A percentile compares a stretch with the other conserved stretches of the same genome.
These are phyloP conservation scores for Ophioceras dolichostomum DNA, from an alignment of 2,329 filamentous ascomycete species.

Conservation along the genomic window DNA sequence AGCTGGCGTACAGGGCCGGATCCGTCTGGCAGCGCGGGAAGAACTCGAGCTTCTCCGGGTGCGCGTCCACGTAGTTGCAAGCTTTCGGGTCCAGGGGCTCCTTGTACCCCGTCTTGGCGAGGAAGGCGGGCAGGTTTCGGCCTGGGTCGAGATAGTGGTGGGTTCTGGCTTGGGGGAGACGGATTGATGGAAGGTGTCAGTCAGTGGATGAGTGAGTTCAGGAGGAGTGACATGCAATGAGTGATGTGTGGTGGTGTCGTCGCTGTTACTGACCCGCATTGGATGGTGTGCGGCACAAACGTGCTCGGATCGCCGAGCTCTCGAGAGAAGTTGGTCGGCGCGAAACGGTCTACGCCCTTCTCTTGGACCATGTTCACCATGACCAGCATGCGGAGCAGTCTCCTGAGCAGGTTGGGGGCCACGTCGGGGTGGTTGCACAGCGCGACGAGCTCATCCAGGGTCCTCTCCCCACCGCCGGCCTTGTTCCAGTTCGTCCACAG, in stretches of 20 bases:
- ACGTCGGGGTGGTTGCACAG: slow-evolving; percentile 12
- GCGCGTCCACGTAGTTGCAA: slow-evolving; percentile 13
- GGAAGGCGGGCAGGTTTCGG: slow-evolving; percentile 18
- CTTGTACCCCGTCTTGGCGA: slow-evolving; percentile 18
- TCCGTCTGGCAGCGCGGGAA: slow-evolving; percentile 18
- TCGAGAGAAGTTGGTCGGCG: slow-evolving; percentile 17
- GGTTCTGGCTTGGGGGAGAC: slow-evolving; percentile 8
- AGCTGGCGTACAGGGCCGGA: slow-evolving; percentile 15
- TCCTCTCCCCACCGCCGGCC: slow-evolving; percentile 14
- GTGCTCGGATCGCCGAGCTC: slow-evolving; percentile 18
- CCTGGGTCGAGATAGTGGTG: slow-evolving; percentile 17
- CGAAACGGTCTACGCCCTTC: slow-evolving; percentile 14
- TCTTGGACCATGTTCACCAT: slow-evolving; percentile 19
- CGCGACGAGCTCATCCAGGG: slow-evolving; percentile 14
- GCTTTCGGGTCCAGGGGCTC: slow-evolving; percentile 15
- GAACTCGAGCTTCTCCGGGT: slow-evolving; percentile 18
- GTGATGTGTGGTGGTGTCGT: too few species aligned
- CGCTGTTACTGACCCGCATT: slow-evolving; percentile 16
- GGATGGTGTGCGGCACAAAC: slow-evolving; percentile 15
- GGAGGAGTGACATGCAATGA: too few species aligned
- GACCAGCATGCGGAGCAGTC: slow-evolving; percentile 16
- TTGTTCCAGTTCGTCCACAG: slow-evolving; percentile 18
- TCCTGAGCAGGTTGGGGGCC: slow-evolving; percentile 17
- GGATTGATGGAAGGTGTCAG: too few species aligned
- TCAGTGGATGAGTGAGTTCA: too few species aligned